These are phyloP conservation scores for Colletotrichum navitas DNA, from an alignment of 2,329 filamentous ascomycete genomes.

Conservation along the genomic window DNA sequence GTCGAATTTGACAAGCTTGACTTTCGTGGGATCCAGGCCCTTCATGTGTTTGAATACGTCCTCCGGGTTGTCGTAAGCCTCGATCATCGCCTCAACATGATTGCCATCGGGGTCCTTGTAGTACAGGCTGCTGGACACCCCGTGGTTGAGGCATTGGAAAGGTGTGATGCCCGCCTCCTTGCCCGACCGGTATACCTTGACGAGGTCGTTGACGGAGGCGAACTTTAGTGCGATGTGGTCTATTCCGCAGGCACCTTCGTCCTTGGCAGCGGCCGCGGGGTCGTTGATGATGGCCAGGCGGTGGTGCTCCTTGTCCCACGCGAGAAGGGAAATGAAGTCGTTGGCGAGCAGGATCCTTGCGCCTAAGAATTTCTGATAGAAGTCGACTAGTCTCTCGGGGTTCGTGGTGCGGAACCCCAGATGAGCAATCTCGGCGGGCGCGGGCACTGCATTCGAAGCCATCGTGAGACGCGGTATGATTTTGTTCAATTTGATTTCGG, in stretches of 20 bases:
- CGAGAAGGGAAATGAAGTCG: slow-evolving; percentile 52
- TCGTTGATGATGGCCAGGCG: slow-evolving; percentile 55
- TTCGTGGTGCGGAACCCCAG: background rate
- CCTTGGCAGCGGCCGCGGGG: slow-evolving; percentile 45
- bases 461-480: background rate
- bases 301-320: slow-evolving; percentile 62
- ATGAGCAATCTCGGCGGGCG: slow-evolving; percentile 3
- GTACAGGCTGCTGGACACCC: slow-evolving; percentile 60
- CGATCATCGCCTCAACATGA: slow-evolving; percentile 59
- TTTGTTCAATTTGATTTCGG: background rate
- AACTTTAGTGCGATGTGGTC: slow-evolving; percentile 59
- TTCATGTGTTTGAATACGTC: slow-evolving; percentile 56
- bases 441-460: background rate
- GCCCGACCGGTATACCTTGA: slow-evolving; percentile 52
- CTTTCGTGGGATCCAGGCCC: slow-evolving; percentile 49
- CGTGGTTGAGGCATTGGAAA: slow-evolving; percentile 60
- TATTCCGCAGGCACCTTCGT: slow-evolving; percentile 48
- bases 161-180: slow-evolving; percentile 54
- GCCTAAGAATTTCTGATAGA: slow-evolving; percentile 54
- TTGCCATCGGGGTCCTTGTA: slow-evolving; percentile 64
- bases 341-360: slow-evolving; percentile 47
- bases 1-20: slow-evolving; percentile 30
- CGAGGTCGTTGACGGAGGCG: slow-evolving; percentile 50
- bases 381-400: slow-evolving; percentile 47
- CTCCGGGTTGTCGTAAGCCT: slow-evolving; percentile 54